Conservation (phyloP, 1,284 basidiomycete genomes). For the Prillingera fragicola region DNA sequence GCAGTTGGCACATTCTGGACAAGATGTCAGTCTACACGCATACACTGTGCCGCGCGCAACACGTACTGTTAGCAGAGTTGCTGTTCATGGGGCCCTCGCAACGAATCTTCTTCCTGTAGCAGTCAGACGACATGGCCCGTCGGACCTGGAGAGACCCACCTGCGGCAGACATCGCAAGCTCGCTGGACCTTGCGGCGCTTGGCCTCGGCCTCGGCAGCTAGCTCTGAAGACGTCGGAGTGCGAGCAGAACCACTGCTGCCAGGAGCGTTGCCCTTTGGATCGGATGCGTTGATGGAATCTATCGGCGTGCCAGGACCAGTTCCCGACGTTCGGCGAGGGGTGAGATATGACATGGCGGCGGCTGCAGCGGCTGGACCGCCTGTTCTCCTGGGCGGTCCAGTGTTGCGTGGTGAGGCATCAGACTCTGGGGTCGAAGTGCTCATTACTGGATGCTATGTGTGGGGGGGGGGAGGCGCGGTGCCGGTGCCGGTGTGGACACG, state of each 20-base stretch:
- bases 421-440: conserved; percentile 1
- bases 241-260: background rate
- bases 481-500: too few relatives aligned
- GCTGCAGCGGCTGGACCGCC: too few relatives aligned
- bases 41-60: background rate
- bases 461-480: too few relatives aligned
- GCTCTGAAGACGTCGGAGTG: conserved; percentile 7
- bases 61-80: conserved; percentile 32
- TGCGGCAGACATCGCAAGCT: conserved; percentile 46
- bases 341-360: too few relatives aligned
- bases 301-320: too few relatives aligned
- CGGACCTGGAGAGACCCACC: conserved; percentile 5
- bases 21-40: too few relatives aligned
- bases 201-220: conserved; percentile 22
- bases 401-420: background rate
- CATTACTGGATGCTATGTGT: too few relatives aligned
- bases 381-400: too few relatives aligned
- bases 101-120: conserved; percentile 43
- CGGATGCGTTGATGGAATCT: conserved; percentile 38
- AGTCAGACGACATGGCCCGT: background rate
- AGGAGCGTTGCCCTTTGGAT: conserved; percentile 9
- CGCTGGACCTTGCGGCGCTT: conserved; percentile 32
- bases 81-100: conserved; percentile 48
- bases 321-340: too few relatives aligned
- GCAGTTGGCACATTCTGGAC: conserved; percentile 65